phyloP scores from a whole-genome alignment of 129 eudicot species.

The Kitagawia praeruptora region DNA sequence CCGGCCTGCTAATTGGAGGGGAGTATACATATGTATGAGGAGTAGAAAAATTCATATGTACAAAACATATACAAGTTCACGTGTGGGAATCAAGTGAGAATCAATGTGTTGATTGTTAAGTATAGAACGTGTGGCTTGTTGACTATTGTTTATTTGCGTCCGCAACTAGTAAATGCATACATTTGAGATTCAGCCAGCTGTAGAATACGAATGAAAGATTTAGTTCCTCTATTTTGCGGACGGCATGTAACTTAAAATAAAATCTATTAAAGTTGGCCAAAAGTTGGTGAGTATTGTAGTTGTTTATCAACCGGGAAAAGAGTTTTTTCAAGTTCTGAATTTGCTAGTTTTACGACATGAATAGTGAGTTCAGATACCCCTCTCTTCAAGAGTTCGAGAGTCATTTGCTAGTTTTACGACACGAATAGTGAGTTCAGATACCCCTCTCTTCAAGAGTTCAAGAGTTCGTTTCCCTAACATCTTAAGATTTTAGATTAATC shows the following conservation, averaged over 20 bases:
- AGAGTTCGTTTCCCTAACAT: too few species aligned
- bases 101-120: not conserved
- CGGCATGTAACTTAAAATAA: not conserved
- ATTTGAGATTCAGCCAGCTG: not conserved
- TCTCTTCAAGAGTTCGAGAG: too few species aligned
- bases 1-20: not conserved
- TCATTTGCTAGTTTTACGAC: not conserved
- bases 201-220: not conserved
- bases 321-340: not conserved
- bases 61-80: not conserved
- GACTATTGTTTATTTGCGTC: not conserved
- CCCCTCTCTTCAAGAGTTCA: too few species aligned
- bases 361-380: not conserved
- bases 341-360: not conserved
- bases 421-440: not conserved
- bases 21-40: not conserved
- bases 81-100: not conserved
- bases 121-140: not conserved
- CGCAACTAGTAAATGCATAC: not conserved
- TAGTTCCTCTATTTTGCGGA: slow-evolving; percentile 1
- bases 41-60: not conserved
- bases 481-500: too few species aligned
- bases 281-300: not conserved
- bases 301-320: not conserved
- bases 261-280: not conserved